Conservation (phyloP, 495 filamentous ascomycete genomes). For the Xylaria castorea region DNA sequence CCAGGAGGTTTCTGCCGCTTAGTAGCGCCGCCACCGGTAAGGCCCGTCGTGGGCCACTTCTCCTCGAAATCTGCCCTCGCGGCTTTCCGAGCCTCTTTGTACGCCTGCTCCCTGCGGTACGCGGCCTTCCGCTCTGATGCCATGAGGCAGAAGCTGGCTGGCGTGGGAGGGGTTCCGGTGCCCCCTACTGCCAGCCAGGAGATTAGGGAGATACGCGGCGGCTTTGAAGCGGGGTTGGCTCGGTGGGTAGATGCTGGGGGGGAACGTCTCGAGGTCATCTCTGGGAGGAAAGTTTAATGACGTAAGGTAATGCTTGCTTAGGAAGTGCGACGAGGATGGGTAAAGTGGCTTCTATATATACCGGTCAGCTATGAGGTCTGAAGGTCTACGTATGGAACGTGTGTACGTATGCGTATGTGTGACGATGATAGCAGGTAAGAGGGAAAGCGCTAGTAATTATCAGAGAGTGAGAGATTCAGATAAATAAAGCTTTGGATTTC, state of each 20-base stretch:
- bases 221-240: background rate
- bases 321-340: background rate
- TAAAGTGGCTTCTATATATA: background rate
- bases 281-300: background rate
- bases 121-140: conserved; percentile 31
- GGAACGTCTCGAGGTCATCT: background rate
- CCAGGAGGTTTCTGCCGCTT: background rate
- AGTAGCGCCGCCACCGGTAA: background rate
- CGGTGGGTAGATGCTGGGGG: background rate
- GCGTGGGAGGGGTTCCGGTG: conserved; percentile 29
- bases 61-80: conserved; percentile 25
- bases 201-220: background rate
- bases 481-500: background rate
- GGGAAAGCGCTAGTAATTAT: background rate
- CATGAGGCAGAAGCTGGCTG: conserved; percentile 26
- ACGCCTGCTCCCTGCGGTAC: background rate
- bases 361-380: background rate
- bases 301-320: background rate
- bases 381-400: background rate
- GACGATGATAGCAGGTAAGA: background rate
- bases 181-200: conserved; percentile 32
- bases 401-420: background rate
- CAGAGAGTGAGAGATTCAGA: background rate
- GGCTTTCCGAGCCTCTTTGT: conserved; percentile 11
- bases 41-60: conserved; percentile 26